These are phyloP conservation scores for Omphalotus guepiniiformis DNA, from an alignment of 768 basidiomycete genomes.

Conservation along the genomic window DNA sequence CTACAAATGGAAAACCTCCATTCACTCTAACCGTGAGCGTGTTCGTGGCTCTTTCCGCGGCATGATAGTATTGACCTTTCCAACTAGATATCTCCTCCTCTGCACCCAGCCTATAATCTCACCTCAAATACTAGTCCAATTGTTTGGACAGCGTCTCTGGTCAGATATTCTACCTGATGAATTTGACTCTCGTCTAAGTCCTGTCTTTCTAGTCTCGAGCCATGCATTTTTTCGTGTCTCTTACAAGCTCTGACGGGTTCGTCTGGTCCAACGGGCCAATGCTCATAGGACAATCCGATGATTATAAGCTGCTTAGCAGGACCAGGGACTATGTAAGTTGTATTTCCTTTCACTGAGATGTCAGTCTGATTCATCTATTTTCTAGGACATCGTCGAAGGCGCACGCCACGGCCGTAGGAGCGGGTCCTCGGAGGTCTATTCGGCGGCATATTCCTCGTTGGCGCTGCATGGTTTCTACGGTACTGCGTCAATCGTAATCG, in stretches of 20 bases:
- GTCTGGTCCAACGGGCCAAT: constrained; percentile 49
- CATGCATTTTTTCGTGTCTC: constrained; percentile 44
- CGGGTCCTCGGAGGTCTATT: constrained; percentile 17
- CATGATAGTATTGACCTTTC: background rate
- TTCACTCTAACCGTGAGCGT: constrained; percentile 41
- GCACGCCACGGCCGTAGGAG: constrained; percentile 13
- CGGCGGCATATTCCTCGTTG: constrained; percentile 13
- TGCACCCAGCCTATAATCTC: constrained; percentile 50
- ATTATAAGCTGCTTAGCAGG: constrained; percentile 38
- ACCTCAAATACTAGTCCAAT: constrained; percentile 35
- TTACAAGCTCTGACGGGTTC: constrained; percentile 41
- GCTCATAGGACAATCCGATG: constrained; percentile 36
- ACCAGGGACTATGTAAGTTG: constrained; percentile 30
- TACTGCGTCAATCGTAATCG: too few species aligned
- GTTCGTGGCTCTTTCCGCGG: background rate
- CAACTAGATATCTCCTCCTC: constrained; percentile 41
- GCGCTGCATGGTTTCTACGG: too few species aligned
- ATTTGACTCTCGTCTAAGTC: background rate
- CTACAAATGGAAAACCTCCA: constrained; percentile 42
- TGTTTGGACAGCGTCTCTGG: constrained; percentile 37
- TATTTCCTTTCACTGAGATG: background rate
- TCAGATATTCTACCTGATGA: constrained; percentile 16
- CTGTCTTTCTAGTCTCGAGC: constrained; percentile 32
- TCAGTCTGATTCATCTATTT: background rate
- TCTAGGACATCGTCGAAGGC: constrained; percentile 14